Evolutionary conservation across 2,329 filamentous ascomycete species (phyloP).

Genomic region (Nigrospora oryzae): DNA sequence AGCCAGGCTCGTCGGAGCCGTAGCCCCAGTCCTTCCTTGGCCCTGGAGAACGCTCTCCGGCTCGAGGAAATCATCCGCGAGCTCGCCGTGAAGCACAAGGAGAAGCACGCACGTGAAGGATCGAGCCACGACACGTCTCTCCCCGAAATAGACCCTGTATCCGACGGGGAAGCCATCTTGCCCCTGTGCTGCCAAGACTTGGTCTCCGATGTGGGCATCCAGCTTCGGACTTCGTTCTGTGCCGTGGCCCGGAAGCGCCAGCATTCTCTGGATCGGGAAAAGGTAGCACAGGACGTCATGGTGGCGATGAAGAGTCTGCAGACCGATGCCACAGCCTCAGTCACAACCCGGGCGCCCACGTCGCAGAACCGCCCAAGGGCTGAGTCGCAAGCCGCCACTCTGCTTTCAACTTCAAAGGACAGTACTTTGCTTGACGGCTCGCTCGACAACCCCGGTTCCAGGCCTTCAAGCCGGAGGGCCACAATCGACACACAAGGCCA

Average conservation of each 20-base stretch:
- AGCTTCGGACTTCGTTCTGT: constrained; percentile 42
- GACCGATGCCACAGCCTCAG: constrained; percentile 10
- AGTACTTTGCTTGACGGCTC: constrained; percentile 1
- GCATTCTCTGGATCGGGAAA: constrained; percentile 30
- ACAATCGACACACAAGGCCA: constrained; percentile 1
- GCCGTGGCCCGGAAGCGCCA: constrained; percentile 33
- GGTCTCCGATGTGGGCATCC: constrained; percentile 34
- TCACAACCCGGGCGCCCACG: constrained; percentile 8
- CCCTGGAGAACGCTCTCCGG: constrained; percentile 25
- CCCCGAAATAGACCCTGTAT: constrained; percentile 17
- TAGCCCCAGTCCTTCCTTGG: constrained; percentile 21
- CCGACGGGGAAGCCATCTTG: constrained; percentile 17
- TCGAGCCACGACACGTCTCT: constrained; percentile 19
- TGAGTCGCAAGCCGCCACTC: constrained; percentile 5
- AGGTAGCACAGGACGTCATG: constrained; percentile 38
- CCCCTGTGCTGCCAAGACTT: constrained; percentile 41
- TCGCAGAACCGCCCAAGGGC: constrained; percentile 8
- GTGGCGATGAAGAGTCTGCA: constrained; percentile 18
- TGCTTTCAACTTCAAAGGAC: constrained; percentile 3
- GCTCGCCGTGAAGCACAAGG: constrained; percentile 36
- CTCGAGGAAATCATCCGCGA: constrained; percentile 29
- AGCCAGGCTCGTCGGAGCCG: constrained; percentile 23
- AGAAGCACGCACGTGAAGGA: constrained; percentile 33
- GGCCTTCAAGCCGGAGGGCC: constrained; percentile 5
- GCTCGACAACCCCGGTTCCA: constrained; percentile 2